Evolutionary conservation across 371 early-diverging fungal genomes (phyloP).

Genomic region (Phascolomyces articulosus): DNA sequence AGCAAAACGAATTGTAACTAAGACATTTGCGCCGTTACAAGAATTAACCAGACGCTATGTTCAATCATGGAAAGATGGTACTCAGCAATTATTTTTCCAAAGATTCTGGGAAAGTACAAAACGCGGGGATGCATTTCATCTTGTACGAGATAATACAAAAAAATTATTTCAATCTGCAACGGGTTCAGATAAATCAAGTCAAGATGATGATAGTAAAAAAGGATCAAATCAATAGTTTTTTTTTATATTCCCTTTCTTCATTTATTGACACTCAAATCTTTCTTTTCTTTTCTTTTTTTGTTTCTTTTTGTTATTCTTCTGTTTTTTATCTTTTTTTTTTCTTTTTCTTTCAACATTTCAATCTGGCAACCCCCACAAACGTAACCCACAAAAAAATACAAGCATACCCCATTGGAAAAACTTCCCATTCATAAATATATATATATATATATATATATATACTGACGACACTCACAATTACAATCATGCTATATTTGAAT

Average conservation of each 20-base stretch:
- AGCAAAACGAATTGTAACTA: slow-evolving; percentile 20
- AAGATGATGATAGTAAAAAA: slow-evolving; percentile 17
- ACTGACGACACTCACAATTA: background rate
- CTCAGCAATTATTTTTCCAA: slow-evolving; percentile 20
- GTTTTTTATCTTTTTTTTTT: background rate
- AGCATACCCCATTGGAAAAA: background rate
- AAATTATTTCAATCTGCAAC: slow-evolving; percentile 14
- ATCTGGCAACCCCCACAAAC: too few species aligned
- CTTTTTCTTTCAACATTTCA: background rate
- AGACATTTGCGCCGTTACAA: slow-evolving; percentile 22
- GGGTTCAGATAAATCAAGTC: slow-evolving; percentile 11
- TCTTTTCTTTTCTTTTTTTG: background rate
- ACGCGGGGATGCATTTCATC: slow-evolving; percentile 27
- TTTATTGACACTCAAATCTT: background rate
- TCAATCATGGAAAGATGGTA: slow-evolving; percentile 31
- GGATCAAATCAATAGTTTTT: slow-evolving; percentile 4
- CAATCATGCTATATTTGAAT: background rate
- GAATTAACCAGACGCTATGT: slow-evolving; percentile 22
- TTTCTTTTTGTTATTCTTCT: background rate
- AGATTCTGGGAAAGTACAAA: slow-evolving; percentile 27
- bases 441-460: background rate
- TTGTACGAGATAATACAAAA: slow-evolving; percentile 20
- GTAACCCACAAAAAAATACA: background rate
- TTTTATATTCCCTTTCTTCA: too few species aligned
- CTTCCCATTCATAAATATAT: background rate